Base-by-base conservation (phyloP, 495 filamentous ascomycete genomes). In the Hyaloscypha hepaticicola region DNA sequence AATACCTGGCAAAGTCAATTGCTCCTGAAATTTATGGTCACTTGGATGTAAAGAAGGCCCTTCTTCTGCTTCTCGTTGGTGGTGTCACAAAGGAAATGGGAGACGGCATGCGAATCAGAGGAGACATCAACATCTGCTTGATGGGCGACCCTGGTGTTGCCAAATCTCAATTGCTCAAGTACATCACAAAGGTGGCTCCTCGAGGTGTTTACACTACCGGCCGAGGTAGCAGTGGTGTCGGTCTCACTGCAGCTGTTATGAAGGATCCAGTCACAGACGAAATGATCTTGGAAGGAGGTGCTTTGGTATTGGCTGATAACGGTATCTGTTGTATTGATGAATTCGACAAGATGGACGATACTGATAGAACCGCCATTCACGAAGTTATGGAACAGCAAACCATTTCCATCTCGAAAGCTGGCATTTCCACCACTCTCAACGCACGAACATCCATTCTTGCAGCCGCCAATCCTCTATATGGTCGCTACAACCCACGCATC, bases 381-480 rank as follows among this genome's bases (percentile, higher is more conserved):
- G 95, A 99, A 87, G 95, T 99, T 31, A 99, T 99, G 95, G 95
- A 99, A 72, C 95, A 99, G 74, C 95, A 99, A 77, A 99, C 95
- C 56, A 99, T 99, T 63, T 96, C 91, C 61, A 98, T 99, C 69
- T 96, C 93, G 68, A 99, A 99, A 80, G 95, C 95, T 21, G 95
- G 95, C 65, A 99, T 99, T 75, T 95, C 87, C 50, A 99, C 95
- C 14, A 93, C 93, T 0, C 85, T 99, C 41, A 99, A 99, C 72
- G 95, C 95, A 2, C 89, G 95, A 53, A 97, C 95, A 16, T 96
- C 95, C 0, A 98, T 99, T 72, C 85, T 99, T n/a, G 96, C 95
- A 1, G 95, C 95, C 14, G 95, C 95, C 63, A 99, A 99, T 80
- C 95, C 95, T 53, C 84, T 99, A 12, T 99, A 98, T 71, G 95